Conservation (phyloP, 148 eudicot genomes). For the Euryodendron excelsum region DNA sequence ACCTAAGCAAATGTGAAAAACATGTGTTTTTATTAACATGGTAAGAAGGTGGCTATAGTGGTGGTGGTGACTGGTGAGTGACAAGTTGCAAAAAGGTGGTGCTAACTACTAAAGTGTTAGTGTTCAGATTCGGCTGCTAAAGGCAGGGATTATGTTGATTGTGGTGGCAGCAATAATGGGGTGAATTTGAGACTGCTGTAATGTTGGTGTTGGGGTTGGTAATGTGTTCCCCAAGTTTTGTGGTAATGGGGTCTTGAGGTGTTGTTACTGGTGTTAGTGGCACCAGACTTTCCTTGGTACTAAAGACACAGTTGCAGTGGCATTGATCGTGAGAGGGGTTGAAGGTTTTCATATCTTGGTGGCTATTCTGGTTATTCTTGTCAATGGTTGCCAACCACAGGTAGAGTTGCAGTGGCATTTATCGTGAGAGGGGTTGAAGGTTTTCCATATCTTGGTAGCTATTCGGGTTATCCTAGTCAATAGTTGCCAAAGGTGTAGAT, state of each 20-base stretch:
- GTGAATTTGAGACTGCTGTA: too few species aligned
- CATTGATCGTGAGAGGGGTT: not conserved
- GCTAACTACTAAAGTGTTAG: not conserved
- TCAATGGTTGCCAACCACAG: not conserved
- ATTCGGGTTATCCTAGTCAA: not conserved
- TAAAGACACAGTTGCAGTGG: not conserved
- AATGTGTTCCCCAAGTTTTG: too few species aligned
- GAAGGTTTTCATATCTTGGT: not conserved
- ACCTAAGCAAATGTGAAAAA: too few species aligned
- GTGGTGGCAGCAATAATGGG: too few species aligned
- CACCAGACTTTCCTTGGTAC: too few species aligned
- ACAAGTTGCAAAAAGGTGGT: not conserved
- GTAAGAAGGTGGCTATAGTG: not conserved
- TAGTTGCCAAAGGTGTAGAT: not conserved
- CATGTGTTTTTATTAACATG: not conserved
- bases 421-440: not conserved
- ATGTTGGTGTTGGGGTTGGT: too few species aligned
- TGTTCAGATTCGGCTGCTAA: too few species aligned
- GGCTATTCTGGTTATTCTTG: not conserved
- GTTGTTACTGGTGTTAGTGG: too few species aligned
- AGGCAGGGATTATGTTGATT: too few species aligned
- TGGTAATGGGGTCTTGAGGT: too few species aligned
- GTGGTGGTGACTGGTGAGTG: not conserved
- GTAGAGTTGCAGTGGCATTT: not conserved
- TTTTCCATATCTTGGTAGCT: not conserved